These are phyloP conservation scores for Boletus mariae DNA, from an alignment of 1,284 basidiomycete genomes.

Conservation along the genomic window DNA sequence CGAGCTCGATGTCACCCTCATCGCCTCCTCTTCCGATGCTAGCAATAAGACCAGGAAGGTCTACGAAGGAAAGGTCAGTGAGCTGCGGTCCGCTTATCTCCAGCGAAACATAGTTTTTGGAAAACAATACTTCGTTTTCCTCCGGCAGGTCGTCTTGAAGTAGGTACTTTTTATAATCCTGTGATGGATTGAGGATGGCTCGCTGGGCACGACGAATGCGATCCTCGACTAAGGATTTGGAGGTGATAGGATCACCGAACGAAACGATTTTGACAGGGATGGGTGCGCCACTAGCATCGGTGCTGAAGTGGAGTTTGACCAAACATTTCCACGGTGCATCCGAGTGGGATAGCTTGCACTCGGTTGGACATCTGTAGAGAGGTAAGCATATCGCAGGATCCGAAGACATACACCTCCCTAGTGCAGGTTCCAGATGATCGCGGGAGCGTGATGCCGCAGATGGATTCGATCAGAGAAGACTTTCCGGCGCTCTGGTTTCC, in stretches of 20 bases:
- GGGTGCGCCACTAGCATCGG: conserved; percentile 42
- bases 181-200: conserved; percentile 64
- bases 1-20: conserved; percentile 54
- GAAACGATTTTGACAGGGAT: conserved; percentile 38
- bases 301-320: conserved; percentile 53
- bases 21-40: conserved; percentile 51
- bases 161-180: conserved; percentile 37
- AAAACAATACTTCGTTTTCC: conserved; percentile 50
- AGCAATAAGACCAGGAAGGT: conserved; percentile 58
- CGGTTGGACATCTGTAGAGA: conserved; percentile 60
- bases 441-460: conserved; percentile 67
- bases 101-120: conserved; percentile 59
- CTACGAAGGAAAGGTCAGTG: conserved; percentile 65
- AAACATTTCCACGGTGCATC: conserved; percentile 53
- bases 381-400: not conserved
- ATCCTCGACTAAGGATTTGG: conserved; percentile 57
- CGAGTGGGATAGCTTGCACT: conserved; percentile 55
- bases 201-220: conserved; percentile 66
- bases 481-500: conserved; percentile 70
- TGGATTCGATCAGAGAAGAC: conserved; percentile 70
- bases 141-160: conserved; percentile 32
- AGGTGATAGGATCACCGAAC: conserved; percentile 53
- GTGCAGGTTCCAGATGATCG: conserved; percentile 66
- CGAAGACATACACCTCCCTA: conserved; percentile 33
- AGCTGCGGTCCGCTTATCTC: conserved; percentile 66